Percentiles rank a stretch among this genome's conserved stretches.
phyloP scores from a whole-genome alignment of 2,329 filamentous ascomycete species.

The Coniochaeta ligniaria region DNA sequence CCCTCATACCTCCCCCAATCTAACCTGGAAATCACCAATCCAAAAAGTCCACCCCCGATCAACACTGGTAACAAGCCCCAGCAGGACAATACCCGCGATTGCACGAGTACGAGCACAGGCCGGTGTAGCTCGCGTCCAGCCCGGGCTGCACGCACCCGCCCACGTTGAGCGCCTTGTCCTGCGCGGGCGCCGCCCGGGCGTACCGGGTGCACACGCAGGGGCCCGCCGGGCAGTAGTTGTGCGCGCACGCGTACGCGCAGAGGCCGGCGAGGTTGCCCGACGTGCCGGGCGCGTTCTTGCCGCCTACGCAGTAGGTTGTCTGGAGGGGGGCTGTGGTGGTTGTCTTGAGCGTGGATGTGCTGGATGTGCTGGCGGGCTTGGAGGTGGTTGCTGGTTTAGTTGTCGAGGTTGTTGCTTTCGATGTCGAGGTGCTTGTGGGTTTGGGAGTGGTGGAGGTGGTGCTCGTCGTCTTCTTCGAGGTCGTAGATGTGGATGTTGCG shows the following conservation, averaged over 20 bases:
- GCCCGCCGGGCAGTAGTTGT: slow-evolving; percentile 7
- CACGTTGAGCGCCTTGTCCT: neutral
- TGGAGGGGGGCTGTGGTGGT: neutral
- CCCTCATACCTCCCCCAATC: neutral
- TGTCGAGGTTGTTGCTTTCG: neutral
- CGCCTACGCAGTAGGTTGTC: slow-evolving; percentile 4
- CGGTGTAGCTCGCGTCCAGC: slow-evolving; percentile 4
- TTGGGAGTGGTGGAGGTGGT: neutral
- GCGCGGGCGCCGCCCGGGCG: neutral
- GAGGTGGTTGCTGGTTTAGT: neutral
- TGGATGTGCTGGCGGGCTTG: neutral
- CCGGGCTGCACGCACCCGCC: slow-evolving; percentile 5
- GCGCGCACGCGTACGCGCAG: slow-evolving; percentile 6
- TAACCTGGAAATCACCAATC: neutral
- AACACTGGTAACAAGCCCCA: slow-evolving; percentile 4
- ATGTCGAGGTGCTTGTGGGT: neutral
- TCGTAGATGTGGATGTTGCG: too few species aligned
- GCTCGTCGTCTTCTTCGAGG: neutral
- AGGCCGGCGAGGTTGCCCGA: slow-evolving; percentile 4
- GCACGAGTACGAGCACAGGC: slow-evolving; percentile 8
- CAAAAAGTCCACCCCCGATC: neutral
- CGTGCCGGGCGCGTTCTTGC: slow-evolving; percentile 3
- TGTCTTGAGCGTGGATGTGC: neutral
- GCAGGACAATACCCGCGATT: slow-evolving; percentile 6
- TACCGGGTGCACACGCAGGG: slow-evolving; percentile 7